These are phyloP conservation scores for Aphanomyces invadans DNA, from an alignment of 352 stramenopile genomes.

Conservation along the genomic window DNA sequence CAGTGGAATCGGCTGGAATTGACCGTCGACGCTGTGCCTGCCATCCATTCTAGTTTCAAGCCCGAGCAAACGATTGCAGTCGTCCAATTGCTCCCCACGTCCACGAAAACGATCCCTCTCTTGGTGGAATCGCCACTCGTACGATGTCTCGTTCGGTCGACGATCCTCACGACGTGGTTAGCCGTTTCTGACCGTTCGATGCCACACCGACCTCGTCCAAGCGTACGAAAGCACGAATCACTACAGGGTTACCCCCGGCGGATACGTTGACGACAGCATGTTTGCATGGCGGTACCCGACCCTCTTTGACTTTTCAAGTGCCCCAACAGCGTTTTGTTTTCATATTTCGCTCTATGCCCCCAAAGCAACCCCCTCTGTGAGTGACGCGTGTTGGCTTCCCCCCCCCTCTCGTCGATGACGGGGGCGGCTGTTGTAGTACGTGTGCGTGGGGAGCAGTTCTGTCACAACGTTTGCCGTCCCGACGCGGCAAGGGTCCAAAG, in stretches of 20 bases:
- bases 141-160: background rate
- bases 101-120: background rate
- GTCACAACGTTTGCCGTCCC: background rate
- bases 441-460: slow-evolving; percentile 8
- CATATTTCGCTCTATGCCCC: background rate
- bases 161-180: too few species aligned
- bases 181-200: background rate
- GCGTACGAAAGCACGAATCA: background rate
- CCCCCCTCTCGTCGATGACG: too few species aligned
- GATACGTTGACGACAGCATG: background rate
- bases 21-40: slow-evolving; percentile 2
- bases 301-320: slow-evolving; percentile 14
- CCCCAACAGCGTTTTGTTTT: background rate
- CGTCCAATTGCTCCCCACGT: background rate
- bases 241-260: background rate
- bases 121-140: background rate
- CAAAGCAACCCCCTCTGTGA: background rate
- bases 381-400: too few species aligned
- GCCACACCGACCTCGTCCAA: background rate
- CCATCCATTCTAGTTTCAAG: background rate
- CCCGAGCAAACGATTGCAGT: background rate
- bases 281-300: slow-evolving; percentile 19
- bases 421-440: slow-evolving; percentile 11
- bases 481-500: background rate
- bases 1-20: slow-evolving; percentile 10